Conservation (phyloP, 768 basidiomycete species). For the Lentinula guzmanii region DNA sequence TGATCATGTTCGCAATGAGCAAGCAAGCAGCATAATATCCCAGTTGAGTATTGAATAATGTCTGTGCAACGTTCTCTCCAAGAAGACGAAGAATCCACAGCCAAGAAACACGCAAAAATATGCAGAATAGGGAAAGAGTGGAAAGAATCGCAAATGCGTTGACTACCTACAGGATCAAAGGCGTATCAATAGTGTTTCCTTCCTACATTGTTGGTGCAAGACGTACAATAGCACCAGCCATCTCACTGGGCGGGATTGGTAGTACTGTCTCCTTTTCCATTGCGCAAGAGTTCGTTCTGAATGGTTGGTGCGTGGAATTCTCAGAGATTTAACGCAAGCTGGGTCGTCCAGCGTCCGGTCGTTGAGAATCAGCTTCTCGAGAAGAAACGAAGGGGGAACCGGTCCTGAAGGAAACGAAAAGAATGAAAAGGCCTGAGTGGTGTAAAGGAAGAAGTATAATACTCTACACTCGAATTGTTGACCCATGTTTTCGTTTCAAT, state of each 20-base stretch:
- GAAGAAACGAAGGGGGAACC: constrained; percentile 23
- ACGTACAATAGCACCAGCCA: constrained; percentile 35
- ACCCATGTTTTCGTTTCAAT: constrained; percentile 24
- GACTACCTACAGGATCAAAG: constrained; percentile 29
- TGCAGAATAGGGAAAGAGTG: constrained; percentile 43
- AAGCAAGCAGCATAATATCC: constrained; percentile 65
- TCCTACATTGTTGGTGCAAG: not conserved
- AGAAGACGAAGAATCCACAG: constrained; percentile 32
- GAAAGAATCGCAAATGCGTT: constrained; percentile 51
- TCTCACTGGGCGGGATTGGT: constrained; percentile 23
- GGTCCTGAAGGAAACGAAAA: constrained; percentile 24
- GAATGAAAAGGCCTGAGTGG: constrained; percentile 4
- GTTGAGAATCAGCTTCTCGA: constrained; percentile 18
- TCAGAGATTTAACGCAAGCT: constrained; percentile 8
- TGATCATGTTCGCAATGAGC: constrained; percentile 52
- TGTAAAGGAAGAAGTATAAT: constrained; percentile 8
- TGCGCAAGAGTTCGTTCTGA: not conserved
- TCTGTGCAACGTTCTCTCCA: constrained; percentile 16
- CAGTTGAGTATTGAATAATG: constrained; percentile 67
- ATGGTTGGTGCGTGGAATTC: not conserved
- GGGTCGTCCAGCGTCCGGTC: constrained; percentile 38
- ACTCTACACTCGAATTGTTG: constrained; percentile 4
- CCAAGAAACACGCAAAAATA: constrained; percentile 43
- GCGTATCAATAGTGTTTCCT: not conserved
- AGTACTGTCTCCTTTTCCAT: constrained; percentile 9